Conservation (phyloP, 2,329 filamentous ascomycete species). For the Aaosphaeria arxii region DNA sequence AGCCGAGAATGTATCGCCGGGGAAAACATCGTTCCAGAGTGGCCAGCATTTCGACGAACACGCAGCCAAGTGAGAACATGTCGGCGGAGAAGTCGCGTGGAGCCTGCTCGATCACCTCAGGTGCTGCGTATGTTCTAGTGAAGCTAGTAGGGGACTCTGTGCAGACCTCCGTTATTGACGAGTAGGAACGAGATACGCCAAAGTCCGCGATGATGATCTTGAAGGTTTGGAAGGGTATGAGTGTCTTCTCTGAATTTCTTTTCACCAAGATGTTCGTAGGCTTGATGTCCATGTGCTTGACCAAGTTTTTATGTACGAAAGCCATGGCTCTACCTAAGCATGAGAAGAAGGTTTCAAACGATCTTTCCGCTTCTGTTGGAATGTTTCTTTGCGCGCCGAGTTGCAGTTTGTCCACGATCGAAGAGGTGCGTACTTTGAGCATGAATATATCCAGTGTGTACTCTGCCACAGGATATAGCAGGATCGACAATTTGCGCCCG, state of each 20-base stretch:
- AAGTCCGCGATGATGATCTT: slow-evolving; percentile 21
- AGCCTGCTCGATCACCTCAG: slow-evolving; percentile 16
- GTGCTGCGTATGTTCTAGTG: slow-evolving; percentile 17
- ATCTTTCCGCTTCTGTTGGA: too few relatives aligned
- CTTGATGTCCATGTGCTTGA: slow-evolving; percentile 25
- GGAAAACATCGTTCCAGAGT: neutral
- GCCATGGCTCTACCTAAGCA: slow-evolving; percentile 10
- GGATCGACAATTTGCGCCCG: slow-evolving; percentile 10
- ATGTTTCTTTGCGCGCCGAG: too few relatives aligned
- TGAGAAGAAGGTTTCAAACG: neutral
- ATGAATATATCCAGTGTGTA: slow-evolving; percentile 11
- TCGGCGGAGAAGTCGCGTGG: slow-evolving; percentile 14
- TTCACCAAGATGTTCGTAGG: slow-evolving; percentile 16
- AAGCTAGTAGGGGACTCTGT: slow-evolving; percentile 13
- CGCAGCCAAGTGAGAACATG: slow-evolving; percentile 20
- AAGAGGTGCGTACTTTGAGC: neutral
- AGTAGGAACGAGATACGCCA: slow-evolving; percentile 14
- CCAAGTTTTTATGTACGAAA: slow-evolving; percentile 9
- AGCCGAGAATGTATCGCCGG: too few relatives aligned
- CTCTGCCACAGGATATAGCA: slow-evolving; percentile 15
- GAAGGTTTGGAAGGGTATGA: neutral
- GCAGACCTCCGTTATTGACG: slow-evolving; percentile 3
- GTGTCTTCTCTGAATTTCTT: neutral
- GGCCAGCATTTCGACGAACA: slow-evolving; percentile 17
- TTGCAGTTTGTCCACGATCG: neutral